Evolutionary conservation across 352 stramenopile species (phyloP).

Genomic region (Globisporangium parvum): DNA sequence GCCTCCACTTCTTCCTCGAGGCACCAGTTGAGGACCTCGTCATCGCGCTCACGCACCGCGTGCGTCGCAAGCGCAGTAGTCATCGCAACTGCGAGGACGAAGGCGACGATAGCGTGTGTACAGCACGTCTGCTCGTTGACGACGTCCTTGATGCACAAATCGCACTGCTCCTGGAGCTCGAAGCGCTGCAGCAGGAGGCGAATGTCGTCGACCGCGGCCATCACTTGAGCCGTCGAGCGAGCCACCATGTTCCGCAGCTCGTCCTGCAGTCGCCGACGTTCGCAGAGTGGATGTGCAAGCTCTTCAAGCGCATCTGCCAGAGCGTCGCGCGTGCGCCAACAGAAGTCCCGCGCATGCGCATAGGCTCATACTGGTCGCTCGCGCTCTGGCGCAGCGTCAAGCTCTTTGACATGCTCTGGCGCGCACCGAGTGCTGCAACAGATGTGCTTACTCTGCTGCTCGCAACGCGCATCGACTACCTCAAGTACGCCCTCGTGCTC

Average conservation of each 20-base stretch:
- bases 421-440: slow-evolving; percentile 3
- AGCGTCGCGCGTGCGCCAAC: slow-evolving; percentile 13
- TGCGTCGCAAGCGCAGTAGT: background rate
- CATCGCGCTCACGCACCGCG: slow-evolving; percentile 9
- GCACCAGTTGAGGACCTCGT: slow-evolving; percentile 10
- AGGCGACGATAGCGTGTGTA: background rate
- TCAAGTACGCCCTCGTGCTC: slow-evolving; percentile 30
- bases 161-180: slow-evolving; percentile 40
- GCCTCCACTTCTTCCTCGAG: slow-evolving; percentile 20
- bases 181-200: slow-evolving; percentile 23
- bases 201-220: slow-evolving; percentile 11
- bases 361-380: slow-evolving; percentile 24
- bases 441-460: slow-evolving; percentile 23
- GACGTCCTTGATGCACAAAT: slow-evolving; percentile 44
- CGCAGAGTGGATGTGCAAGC: slow-evolving; percentile 24
- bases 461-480: slow-evolving; percentile 29
- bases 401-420: slow-evolving; percentile 33
- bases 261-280: slow-evolving; percentile 18
- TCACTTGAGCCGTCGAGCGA: slow-evolving; percentile 11
- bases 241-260: slow-evolving; percentile 18
- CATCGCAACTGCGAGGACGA: background rate
- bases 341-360: background rate
- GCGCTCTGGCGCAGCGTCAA: slow-evolving; percentile 42
- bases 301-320: slow-evolving; percentile 43
- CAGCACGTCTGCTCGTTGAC: slow-evolving; percentile 15